phyloP scores from a whole-genome alignment of 2,329 filamentous ascomycete genomes.

The Simplicillium aogashimaense region DNA sequence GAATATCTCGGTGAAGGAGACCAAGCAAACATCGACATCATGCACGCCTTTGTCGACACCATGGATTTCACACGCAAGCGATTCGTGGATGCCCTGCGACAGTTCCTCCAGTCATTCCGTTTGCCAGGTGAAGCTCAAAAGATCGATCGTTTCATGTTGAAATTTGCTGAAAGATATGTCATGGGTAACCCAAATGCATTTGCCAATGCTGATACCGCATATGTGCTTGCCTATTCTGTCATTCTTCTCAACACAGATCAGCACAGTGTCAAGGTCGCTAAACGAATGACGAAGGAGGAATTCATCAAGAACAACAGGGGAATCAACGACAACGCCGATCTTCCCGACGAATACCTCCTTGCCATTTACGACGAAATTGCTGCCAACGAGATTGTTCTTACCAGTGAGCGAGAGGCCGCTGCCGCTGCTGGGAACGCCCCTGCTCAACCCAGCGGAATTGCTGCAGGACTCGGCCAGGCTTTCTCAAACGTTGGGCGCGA shows the following conservation, averaged over 20 bases:
- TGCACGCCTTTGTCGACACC: constrained; percentile 93
- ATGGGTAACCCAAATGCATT: constrained; percentile 94
- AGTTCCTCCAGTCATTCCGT: constrained; percentile 90
- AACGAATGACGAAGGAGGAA: constrained; percentile 89
- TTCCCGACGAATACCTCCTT: constrained; percentile 85
- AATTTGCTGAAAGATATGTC: constrained; percentile 94
- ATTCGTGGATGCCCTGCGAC: constrained; percentile 84
- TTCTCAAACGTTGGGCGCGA: constrained; percentile 88
- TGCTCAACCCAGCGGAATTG: constrained; percentile 57
- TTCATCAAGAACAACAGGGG: constrained; percentile 99
- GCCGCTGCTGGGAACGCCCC: constrained; percentile 61
- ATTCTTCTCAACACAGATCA: constrained; percentile 95
- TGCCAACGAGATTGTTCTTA: constrained; percentile 84
- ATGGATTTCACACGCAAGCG: constrained; percentile 91
- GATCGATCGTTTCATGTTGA: constrained; percentile 98
- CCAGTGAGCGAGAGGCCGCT: constrained; percentile 83
- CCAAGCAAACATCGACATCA: constrained; percentile 85
- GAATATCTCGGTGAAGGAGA: constrained; percentile 95
- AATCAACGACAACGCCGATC: constrained; percentile 91
- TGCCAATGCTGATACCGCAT: constrained; percentile 95
- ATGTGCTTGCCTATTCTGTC: constrained; percentile 91
- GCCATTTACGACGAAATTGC: constrained; percentile 89
- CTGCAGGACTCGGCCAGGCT: constrained; percentile 77
- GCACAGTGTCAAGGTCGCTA: constrained; percentile 76
- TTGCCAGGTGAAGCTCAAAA: constrained; percentile 95